These are phyloP conservation scores for Hericium alpestre DNA, from an alignment of 768 basidiomycete genomes.

Conservation along the genomic window DNA sequence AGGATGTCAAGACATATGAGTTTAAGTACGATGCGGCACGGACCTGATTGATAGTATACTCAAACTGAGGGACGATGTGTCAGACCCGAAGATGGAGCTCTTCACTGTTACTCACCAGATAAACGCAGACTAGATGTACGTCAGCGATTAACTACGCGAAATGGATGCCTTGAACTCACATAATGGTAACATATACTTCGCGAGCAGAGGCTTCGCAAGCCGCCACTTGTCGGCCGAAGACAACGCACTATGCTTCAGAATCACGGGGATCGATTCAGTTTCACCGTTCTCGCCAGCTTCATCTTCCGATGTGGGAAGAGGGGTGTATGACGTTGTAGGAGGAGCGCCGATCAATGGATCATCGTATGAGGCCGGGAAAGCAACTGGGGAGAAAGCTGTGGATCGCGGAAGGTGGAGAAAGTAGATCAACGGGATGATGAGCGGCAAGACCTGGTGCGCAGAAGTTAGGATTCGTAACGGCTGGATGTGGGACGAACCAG, in stretches of 20 bases:
- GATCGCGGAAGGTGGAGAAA: conserved; percentile 65
- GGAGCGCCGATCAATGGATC: conserved; percentile 1
- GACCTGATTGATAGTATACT: conserved; percentile 87
- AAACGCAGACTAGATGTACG: conserved; percentile 40
- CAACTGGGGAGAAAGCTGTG: conserved; percentile 33
- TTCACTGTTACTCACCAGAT: conserved; percentile 34
- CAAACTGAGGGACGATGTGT: conserved; percentile 43
- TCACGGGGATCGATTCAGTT: conserved; percentile 13
- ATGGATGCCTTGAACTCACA: conserved; percentile 38
- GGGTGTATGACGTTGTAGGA: conserved; percentile 30
- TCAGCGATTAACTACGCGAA: background rate
- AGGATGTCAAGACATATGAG: background rate
- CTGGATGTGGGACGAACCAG: background rate
- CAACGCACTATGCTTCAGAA: conserved; percentile 35
- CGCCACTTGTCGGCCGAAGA: conserved; percentile 66
- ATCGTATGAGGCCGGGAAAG: conserved; percentile 17
- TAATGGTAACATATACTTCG: conserved; percentile 87
- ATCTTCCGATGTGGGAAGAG: conserved; percentile 24
- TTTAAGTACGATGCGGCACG: conserved; percentile 1
- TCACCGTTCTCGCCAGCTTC: conserved; percentile 12
- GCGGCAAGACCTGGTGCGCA: conserved; percentile 58
- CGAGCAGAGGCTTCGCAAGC: conserved; percentile 68
- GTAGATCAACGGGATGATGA: conserved; percentile 69
- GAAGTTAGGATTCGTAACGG: background rate
- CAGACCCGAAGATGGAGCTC: background rate